These are phyloP conservation scores for Gossypium australe DNA, from an alignment of 345 rosid species.

Conservation along the genomic window DNA sequence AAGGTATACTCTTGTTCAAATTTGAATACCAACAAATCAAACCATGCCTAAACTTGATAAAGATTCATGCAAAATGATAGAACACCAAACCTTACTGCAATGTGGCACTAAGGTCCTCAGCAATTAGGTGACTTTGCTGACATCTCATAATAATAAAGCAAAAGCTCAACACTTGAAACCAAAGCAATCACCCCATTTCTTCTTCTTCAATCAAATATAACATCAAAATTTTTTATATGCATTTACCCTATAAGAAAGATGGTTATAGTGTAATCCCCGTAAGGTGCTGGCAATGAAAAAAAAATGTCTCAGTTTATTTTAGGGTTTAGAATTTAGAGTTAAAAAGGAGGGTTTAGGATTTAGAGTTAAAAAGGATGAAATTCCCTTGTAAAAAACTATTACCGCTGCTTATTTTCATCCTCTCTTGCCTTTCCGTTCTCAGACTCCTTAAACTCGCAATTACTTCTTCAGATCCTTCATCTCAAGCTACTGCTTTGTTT, in stretches of 20 bases:
- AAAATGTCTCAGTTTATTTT: constrained; percentile 47
- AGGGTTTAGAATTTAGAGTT: background rate
- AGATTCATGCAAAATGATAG: background rate
- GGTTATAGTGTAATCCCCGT: constrained; percentile 8
- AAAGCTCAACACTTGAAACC: constrained; percentile 35
- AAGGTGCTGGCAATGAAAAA: constrained; percentile 14
- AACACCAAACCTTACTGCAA: constrained; percentile 20
- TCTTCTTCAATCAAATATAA: constrained; percentile 38
- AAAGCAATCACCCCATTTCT: constrained; percentile 52
- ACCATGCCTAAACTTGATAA: too few species aligned
- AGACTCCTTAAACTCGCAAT: constrained; percentile 50
- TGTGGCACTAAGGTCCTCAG: constrained; percentile 4
- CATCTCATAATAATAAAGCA: constrained; percentile 11
- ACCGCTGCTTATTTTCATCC: constrained; percentile 53
- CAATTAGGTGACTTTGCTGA: constrained; percentile 32
- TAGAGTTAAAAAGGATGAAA: constrained; percentile 32
- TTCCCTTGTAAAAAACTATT: constrained; percentile 51
- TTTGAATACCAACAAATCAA: too few species aligned
- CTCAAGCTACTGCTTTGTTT: constrained; percentile 23
- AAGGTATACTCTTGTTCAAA: too few species aligned
- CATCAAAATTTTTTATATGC: too few species aligned
- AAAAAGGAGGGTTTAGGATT: constrained; percentile 15
- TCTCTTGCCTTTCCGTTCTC: constrained; percentile 55
- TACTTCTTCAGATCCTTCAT: constrained; percentile 35
- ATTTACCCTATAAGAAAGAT: constrained; percentile 17